Conservation (phyloP, 352 stramenopile species). For the Aphanomyces euteiches region DNA sequence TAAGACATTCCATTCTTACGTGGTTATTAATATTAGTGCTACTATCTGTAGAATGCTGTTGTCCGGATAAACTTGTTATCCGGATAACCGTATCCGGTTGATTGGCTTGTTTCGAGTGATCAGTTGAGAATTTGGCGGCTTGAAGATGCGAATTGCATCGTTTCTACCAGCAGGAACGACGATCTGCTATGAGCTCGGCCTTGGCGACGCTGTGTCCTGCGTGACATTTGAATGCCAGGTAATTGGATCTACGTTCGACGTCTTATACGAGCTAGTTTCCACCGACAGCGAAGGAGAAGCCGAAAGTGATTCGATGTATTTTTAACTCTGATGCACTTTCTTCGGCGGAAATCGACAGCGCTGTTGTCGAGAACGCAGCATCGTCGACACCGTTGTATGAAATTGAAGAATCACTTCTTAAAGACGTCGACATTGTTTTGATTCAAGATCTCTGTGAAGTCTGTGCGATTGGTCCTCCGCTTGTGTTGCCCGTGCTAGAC, state of each 20-base stretch:
- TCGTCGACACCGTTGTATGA: slow-evolving; percentile 20
- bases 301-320: slow-evolving; percentile 29
- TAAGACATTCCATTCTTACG: too few species aligned
- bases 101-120: too few species aligned
- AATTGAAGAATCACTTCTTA: slow-evolving; percentile 19
- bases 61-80: too few species aligned
- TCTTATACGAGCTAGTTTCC: slow-evolving; percentile 14
- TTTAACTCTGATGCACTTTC: slow-evolving; percentile 22
- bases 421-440: slow-evolving; percentile 25
- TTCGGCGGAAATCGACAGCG: slow-evolving; percentile 15
- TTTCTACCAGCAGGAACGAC: slow-evolving; percentile 26
- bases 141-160: slow-evolving; percentile 22
- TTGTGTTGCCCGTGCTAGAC: slow-evolving; percentile 20
- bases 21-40: too few species aligned
- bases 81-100: too few species aligned
- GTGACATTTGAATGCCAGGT: slow-evolving; percentile 29
- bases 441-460: slow-evolving; percentile 31
- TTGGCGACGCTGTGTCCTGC: slow-evolving; percentile 16
- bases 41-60: too few species aligned
- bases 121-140: neutral
- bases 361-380: neutral
- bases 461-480: slow-evolving; percentile 26
- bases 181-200: slow-evolving; percentile 30
- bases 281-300: slow-evolving; percentile 18
- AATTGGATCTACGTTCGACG: neutral